Evolutionary conservation across 148 eudicot genomes (phyloP).

Genomic region (Rhododendron vialii): DNA sequence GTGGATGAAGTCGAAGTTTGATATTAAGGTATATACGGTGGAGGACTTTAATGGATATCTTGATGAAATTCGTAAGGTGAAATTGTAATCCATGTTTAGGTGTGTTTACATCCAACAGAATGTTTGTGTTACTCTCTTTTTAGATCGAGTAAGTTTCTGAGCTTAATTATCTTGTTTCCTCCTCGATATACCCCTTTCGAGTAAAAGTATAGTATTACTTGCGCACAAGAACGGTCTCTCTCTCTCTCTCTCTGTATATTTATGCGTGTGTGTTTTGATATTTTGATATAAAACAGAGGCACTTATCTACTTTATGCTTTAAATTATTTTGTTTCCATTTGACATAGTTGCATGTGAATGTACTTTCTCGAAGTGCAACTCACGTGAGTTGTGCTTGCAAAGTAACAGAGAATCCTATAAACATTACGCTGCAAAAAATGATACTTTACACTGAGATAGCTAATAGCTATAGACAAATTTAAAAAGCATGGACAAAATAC

Average conservation of each 20-base stretch:
- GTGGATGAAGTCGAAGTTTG: no score
- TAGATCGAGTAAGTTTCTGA: no score
- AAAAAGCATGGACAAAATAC: neutral
- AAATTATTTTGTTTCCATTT: slow-evolving; percentile 31
- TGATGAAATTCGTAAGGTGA: no score
- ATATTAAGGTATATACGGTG: no score
- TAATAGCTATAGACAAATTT: neutral
- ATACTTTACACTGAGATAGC: neutral
- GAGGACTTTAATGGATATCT: no score
- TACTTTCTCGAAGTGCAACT: slow-evolving; percentile 51
- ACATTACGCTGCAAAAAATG: neutral
- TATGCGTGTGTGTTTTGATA: neutral
- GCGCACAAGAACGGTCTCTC: slow-evolving; percentile 1
- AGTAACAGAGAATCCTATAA: slow-evolving; percentile 21
- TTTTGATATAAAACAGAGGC: slow-evolving; percentile 19
- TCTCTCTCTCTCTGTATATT: neutral
- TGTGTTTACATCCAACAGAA: no score
- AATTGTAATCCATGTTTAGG: no score
- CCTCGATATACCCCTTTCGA: no score
- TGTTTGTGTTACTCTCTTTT: no score
- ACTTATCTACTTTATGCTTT: slow-evolving; percentile 38
- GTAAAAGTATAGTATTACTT: neutral
- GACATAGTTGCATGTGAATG: slow-evolving; percentile 52
- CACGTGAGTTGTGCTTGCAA: slow-evolving; percentile 44
- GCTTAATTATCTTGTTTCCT: no score